Evolutionary conservation across 345 rosid species (phyloP).

Genomic region (Brassica incana): DNA sequence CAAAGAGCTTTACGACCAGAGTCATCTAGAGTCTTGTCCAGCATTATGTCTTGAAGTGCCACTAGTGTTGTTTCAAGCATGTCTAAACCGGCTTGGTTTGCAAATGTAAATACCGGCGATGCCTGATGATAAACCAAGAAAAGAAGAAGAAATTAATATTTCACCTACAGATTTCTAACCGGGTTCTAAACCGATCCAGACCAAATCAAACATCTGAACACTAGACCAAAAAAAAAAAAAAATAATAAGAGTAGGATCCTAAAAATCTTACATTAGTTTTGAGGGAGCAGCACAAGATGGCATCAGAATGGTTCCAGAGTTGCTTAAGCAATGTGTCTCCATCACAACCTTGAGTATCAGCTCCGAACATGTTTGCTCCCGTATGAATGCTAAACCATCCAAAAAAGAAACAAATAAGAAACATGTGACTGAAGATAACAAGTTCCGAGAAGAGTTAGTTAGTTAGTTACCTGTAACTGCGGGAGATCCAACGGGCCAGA

Average conservation of each 20-base stretch:
- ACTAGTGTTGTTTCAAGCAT: constrained; percentile 97
- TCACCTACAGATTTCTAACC: neutral
- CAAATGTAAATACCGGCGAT: constrained; percentile 77
- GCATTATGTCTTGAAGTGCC: constrained; percentile 92
- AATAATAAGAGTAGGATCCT: neutral
- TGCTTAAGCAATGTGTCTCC: constrained; percentile 76
- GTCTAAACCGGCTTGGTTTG: constrained; percentile 96
- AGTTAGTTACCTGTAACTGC: constrained; percentile 71
- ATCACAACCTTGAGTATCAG: constrained; percentile 44
- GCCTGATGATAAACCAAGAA: constrained; percentile 55
- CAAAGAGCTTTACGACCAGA: constrained; percentile 75
- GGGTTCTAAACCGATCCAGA: neutral
- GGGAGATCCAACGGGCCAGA: constrained; percentile 72
- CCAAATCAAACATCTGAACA: neutral
- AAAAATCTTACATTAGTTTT: constrained; percentile 60
- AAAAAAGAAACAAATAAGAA: neutral
- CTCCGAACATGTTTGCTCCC: constrained; percentile 57
- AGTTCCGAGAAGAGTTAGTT: neutral
- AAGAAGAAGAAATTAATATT: neutral
- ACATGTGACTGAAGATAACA: neutral
- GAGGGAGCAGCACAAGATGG: constrained; percentile 88
- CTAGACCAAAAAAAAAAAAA: neutral
- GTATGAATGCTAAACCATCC: constrained; percentile 57
- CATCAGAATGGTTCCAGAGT: constrained; percentile 87
- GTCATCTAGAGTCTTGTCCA: constrained; percentile 89